These are phyloP conservation scores for Trichoderma atrobrunneum DNA, from an alignment of 2,329 filamentous ascomycete genomes.

Conservation along the genomic window DNA sequence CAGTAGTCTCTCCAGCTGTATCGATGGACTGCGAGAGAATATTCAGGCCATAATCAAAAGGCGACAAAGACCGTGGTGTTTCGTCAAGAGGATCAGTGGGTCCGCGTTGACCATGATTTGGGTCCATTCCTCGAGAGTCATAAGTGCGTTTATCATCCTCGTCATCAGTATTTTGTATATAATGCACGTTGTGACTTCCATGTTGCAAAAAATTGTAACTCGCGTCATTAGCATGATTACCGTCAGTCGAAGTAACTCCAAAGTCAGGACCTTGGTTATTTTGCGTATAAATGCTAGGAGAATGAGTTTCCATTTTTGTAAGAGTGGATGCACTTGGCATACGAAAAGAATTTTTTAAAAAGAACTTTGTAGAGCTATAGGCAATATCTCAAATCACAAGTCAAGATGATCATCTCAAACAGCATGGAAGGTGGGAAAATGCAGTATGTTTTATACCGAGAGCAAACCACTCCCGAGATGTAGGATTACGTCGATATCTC, in stretches of 20 bases:
- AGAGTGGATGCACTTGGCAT: background rate
- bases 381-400: background rate
- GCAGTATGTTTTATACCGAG: background rate
- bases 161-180: background rate
- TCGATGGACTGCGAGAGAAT: background rate
- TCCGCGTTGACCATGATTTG: background rate
- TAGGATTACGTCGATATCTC: background rate
- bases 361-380: background rate
- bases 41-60: background rate
- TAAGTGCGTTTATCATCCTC: background rate
- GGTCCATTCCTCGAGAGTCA: too few relatives aligned
- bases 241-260: background rate
- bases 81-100: background rate
- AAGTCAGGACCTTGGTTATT: background rate
- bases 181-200: background rate
- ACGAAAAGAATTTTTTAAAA: background rate
- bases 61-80: background rate
- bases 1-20: too few relatives aligned
- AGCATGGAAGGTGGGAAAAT: background rate
- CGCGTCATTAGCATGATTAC: background rate
- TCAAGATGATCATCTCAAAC: background rate
- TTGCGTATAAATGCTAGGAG: background rate
- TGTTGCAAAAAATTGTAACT: background rate
- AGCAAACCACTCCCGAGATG: background rate
- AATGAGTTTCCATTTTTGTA: background rate